Conservation (phyloP, 2,329 filamentous ascomycete genomes). For the Endoconidiophora polonica region DNA sequence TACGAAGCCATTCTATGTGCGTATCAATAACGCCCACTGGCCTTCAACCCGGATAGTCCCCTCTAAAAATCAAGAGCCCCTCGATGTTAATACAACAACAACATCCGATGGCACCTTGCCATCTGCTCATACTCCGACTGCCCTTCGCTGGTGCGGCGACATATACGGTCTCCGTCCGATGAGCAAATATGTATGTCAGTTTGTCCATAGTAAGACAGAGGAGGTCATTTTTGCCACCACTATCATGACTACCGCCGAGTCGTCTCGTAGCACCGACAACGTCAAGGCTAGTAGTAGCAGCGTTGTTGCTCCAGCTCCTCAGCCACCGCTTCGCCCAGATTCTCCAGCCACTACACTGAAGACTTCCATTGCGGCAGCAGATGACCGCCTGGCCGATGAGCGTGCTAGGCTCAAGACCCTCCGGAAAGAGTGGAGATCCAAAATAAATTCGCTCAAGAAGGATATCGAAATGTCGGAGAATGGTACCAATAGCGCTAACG, state of each 20-base stretch:
- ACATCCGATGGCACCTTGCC: conserved; percentile 8
- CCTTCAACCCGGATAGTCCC: conserved; percentile 56
- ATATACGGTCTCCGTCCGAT: conserved; percentile 53
- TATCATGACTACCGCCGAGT: conserved; percentile 46
- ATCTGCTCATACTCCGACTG: conserved; percentile 17
- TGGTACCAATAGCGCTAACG: conserved; percentile 51
- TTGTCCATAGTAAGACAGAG: conserved; percentile 50
- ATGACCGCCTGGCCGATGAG: conserved; percentile 53
- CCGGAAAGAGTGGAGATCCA: conserved; percentile 59
- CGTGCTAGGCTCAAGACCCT: conserved; percentile 51
- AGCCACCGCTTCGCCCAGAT: conserved; percentile 51
- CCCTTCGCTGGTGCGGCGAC: conserved; percentile 50
- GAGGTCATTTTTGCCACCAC: conserved; percentile 54
- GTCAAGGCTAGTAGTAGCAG: conserved; percentile 18
- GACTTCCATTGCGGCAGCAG: conserved; percentile 57
- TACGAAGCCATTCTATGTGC: conserved; percentile 61
- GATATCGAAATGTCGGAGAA: conserved; percentile 55
- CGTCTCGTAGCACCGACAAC: conserved; percentile 20
- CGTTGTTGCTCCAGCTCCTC: conserved; percentile 20
- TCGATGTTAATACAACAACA: not conserved
- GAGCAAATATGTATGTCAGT: conserved; percentile 65
- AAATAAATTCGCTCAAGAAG: conserved; percentile 49
- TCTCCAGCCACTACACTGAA: conserved; percentile 62
- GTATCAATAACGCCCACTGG: conserved; percentile 66
- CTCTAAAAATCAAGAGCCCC: conserved; percentile 19